Evolutionary conservation across 352 stramenopile genomes (phyloP).

Genomic region (Globisporangium orthogonon): DNA sequence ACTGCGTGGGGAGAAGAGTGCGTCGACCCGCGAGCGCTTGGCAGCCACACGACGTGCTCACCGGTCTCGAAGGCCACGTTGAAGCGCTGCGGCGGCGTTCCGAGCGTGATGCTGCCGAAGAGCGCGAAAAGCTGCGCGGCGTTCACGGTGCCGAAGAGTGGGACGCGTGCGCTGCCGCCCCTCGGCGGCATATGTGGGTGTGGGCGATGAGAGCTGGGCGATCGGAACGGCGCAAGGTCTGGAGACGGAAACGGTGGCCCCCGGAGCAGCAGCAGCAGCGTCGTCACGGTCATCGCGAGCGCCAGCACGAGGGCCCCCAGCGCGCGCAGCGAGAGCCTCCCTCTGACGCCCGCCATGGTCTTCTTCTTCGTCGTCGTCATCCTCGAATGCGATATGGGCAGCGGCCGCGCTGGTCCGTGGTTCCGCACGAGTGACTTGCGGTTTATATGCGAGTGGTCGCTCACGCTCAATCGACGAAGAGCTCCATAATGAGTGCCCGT

Average conservation of each 20-base stretch:
- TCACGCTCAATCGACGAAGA: no score
- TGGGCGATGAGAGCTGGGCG: no score
- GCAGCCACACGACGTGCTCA: background rate
- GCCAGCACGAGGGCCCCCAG: background rate
- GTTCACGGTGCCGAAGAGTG: conserved; percentile 1
- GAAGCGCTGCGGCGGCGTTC: conserved; percentile 8
- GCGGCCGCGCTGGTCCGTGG: no score
- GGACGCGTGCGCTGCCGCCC: background rate
- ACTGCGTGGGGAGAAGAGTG: background rate
- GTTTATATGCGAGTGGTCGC: no score
- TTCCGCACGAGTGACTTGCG: no score
- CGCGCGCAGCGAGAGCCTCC: background rate
- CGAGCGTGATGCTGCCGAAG: conserved; percentile 4
- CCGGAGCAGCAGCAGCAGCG: background rate
- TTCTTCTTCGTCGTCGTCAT: background rate
- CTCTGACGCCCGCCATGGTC: no score
- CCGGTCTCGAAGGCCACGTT: conserved; percentile 5
- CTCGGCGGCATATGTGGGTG: no score
- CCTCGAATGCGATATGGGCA: background rate
- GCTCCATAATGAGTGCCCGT: no score
- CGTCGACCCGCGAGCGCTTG: background rate
- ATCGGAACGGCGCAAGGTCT: no score
- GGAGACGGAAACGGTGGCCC: no score
- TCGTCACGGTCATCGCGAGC: background rate
- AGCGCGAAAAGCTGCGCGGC: background rate